Evolutionary conservation across 352 stramenopile species (phyloP), one percentile per base, ranked within the genome.

Genomic region (Phytophthora agathidicida): DNA sequence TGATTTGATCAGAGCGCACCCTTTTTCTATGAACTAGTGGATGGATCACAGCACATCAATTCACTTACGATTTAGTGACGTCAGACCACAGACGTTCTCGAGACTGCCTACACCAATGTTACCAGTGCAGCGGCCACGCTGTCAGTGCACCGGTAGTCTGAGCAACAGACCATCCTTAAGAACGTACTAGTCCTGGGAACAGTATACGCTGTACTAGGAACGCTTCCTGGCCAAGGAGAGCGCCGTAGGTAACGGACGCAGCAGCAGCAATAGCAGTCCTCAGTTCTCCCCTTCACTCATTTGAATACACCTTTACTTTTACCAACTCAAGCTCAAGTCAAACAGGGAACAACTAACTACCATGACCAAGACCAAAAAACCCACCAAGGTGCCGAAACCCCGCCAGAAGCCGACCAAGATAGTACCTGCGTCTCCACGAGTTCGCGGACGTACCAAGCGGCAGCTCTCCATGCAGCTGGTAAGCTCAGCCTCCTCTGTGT

Each of bases 261-360:
- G 31, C 31, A n/a, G n/a, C n/a, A n/a, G n/a, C n/a, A n/a, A n/a
- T n/a, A 36, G 31, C 31, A 36, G 31, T 36, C 31, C 9, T 36
- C 10, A 17, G 10, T 1, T 36, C 31, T 14, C 31, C 31, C 31
- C 31, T 1, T 14, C 16, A 9, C 16, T 36, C 31, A 36, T 5
- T 36, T 36, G 31, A 36, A 36, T 36, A 36, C 31, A 36, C 31
- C 16, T 36, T 14, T 36, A 36, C 31, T 38, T n/a, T n/a, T n/a
- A n/a, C n/a, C n/a, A n/a, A n/a, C n/a, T n/a, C n/a, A n/a, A n/a
- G n/a, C n/a, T 41, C 16, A 41, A 41, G 35, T 41, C 35, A 41
- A 41, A 23, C 35, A 41, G 35, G 35, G 35, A 41, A 41, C 16
- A 41, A n/a, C n/a, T n/a, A n/a, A n/a, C n/a, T 22, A 38, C 32